Evolutionary conservation across 495 filamentous ascomycete species (phyloP).

Genomic region (Immersiella caudata): DNA sequence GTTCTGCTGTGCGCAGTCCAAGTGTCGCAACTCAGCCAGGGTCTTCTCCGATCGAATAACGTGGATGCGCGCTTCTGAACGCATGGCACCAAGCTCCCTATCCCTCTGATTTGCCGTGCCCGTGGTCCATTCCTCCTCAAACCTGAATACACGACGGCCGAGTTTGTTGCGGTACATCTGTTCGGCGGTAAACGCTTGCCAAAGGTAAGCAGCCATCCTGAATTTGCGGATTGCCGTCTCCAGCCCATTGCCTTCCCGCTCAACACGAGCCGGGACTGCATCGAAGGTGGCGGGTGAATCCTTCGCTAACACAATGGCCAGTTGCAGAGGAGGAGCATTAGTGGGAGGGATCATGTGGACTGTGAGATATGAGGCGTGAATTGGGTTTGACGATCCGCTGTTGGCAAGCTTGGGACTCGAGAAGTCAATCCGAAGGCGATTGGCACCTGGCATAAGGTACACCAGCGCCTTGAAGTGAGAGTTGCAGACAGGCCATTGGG

Average conservation of each 20-base stretch:
- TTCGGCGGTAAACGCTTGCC: slow-evolving; percentile 94
- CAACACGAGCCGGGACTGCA: slow-evolving; percentile 70
- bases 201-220: slow-evolving; percentile 88
- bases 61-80: slow-evolving; percentile 88
- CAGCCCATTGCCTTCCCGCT: slow-evolving; percentile 78
- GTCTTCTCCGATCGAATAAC: slow-evolving; percentile 81
- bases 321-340: slow-evolving; percentile 75
- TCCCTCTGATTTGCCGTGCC: slow-evolving; percentile 76
- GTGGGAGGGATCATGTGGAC: slow-evolving; percentile 82
- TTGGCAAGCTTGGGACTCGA: slow-evolving; percentile 76
- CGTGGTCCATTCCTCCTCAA: slow-evolving; percentile 90
- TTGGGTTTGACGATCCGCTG: slow-evolving; percentile 65
- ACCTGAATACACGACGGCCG: slow-evolving; percentile 80
- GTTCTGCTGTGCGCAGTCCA: slow-evolving; percentile 81
- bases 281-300: slow-evolving; percentile 89
- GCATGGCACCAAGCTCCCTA: slow-evolving; percentile 66
- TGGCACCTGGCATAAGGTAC: slow-evolving; percentile 84
- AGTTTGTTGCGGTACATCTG: slow-evolving; percentile 90
- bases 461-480: slow-evolving; percentile 89
- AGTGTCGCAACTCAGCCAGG: slow-evolving; percentile 75
- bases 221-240: slow-evolving; percentile 83
- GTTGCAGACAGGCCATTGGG: slow-evolving; percentile 79
- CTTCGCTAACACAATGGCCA: slow-evolving; percentile 81
- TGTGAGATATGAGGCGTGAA: slow-evolving; percentile 76
- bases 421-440: slow-evolving; percentile 84